Base-by-base conservation (phyloP, 2,329 filamentous ascomycete genomes). In the Ophiocordyceps camponoti-saundersi region DNA sequence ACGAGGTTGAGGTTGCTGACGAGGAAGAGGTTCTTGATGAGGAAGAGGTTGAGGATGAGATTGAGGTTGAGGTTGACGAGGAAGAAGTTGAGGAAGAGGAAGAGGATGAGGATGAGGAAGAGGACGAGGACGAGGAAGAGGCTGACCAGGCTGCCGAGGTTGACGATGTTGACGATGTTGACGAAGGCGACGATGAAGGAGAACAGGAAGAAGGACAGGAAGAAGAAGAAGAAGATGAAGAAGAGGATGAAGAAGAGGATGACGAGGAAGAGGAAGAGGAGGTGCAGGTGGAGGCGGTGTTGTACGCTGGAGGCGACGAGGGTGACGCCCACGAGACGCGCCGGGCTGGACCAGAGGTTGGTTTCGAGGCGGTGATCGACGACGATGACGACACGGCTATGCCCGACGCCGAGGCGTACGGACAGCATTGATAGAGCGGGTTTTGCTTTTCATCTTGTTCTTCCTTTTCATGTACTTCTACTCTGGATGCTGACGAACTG, bases 11-110 rank as follows among this genome's bases (percentile, higher is more conserved):
- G 15, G 34, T 39, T n/a, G 34, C 3, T 3, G 15, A 10, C 6
- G 49, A 46, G 22, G 45, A 36, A 16, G 48, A 49, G 15, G 45
- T 22, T 12, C 34, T 22, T 15, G 49, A 34, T 44, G 48, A 47
- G 20, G 48, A 48, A 2, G 48, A 45, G 0, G 49, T 50, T 2
- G 49, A 30, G 10, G 16, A 44, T 13, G 43, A 44, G 18, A 20
- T 16, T 5, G 43, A 44, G n/a, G 26, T 18, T 10, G 42, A 20
- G 13, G 43, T 32, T 12, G 29, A 22, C 13, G 29, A 16, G 1
- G 22, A 32, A 7, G 44, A 34, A 18, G 44, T 6, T 13, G 44
- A 18, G 3, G 42, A n/a, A 11, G 42, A 43, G 3, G 18, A 6
- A 13, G 44, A 45, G 11, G 43, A 22, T 18, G 44, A 45, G 12